A percentile compares a stretch with the other conserved stretches of the same genome.
phyloP scores from a whole-genome alignment of 306 rosid genomes.

The Prunus dulcis region DNA sequence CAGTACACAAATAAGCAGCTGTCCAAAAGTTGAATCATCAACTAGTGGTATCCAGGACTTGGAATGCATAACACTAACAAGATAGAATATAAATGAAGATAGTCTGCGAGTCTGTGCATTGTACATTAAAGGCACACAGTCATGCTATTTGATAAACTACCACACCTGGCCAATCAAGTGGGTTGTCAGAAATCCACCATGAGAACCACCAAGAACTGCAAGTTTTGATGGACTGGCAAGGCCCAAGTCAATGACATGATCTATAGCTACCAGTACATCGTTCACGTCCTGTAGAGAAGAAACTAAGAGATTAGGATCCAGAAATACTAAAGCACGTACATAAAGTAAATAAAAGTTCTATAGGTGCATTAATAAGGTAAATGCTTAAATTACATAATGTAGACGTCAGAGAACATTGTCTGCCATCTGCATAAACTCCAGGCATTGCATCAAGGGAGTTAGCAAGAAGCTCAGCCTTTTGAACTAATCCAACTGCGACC shows the following conservation, averaged over 20 bases:
- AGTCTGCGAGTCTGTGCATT: not conserved
- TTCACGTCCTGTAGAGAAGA: constrained; percentile 66
- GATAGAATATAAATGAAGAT: not conserved
- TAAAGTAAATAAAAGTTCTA: not conserved
- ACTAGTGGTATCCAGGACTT: not conserved
- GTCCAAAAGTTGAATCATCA: not conserved
- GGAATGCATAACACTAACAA: not conserved
- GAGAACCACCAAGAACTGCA: constrained; percentile 85
- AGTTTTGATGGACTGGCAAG: constrained; percentile 73
- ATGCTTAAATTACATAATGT: not conserved
- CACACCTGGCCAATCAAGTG: constrained; percentile 97
- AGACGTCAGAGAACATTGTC: too few relatives aligned
- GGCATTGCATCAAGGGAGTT: too few relatives aligned
- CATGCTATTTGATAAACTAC: constrained; percentile 11
- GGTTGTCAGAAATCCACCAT: constrained; percentile 92
- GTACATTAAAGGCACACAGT: not conserved
- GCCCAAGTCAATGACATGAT: constrained; percentile 66
- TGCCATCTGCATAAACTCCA: too few relatives aligned
- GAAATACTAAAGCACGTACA: not conserved
- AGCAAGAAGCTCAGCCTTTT: too few relatives aligned
- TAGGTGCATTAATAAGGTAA: not conserved
- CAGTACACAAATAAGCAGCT: not conserved
- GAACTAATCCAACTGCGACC: too few relatives aligned
- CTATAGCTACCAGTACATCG: constrained; percentile 77
- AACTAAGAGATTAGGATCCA: constrained; percentile 19